Base-by-base conservation (phyloP, 192 early-diverging fungal genomes). In the Entomortierella parvispora region DNA sequence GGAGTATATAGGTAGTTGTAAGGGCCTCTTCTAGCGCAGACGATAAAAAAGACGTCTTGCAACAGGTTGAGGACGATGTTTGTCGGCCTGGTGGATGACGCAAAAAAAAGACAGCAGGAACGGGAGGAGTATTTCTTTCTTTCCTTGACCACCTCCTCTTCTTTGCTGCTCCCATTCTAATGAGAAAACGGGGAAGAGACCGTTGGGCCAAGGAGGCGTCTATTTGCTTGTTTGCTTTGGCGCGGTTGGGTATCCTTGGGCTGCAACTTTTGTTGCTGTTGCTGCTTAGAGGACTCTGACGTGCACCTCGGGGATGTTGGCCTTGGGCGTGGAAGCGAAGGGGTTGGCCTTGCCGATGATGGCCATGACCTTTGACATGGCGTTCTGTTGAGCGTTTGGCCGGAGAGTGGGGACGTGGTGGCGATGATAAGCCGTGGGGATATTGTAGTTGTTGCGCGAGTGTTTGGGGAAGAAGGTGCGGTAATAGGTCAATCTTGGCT, bases 391-490 rank as follows among this genome's bases (percentile, higher is more conserved):
- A 14, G 74, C 74, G 12, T 17, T 43, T 18, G 65, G 74, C 29
- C 74, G 74, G 49, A 68, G 48, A 28, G 61, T 43, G 7, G 65
- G 65, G 18, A 77, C 61, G 9, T 49, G 62, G 61, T 68, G 65
- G 26, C 74, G 65, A 28, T 77, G 74, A 54, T 63, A 63, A 4
- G 66, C 61, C 20, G 74, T 77, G 45, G 74, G 74, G 55, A 77
- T 68, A 54, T 64, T 77, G 66, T 77, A 77, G 66, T 77, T 77
- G 66, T 77, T 77, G 55, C 74, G 74, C 1, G 59, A 37, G 54
- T 31, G 68, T 47, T 42, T 77, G 31, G 74, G 74, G 61, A 77
- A 77, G 61, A 77, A 77, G 59, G 74, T 77, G 45, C 74, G 74
- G 65, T 77, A 77, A 55, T 77, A 77, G 61, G 74, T 77, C 53